Conservation (phyloP, 2,329 filamentous ascomycete genomes). For the Pestalotiopsis fici region DNA sequence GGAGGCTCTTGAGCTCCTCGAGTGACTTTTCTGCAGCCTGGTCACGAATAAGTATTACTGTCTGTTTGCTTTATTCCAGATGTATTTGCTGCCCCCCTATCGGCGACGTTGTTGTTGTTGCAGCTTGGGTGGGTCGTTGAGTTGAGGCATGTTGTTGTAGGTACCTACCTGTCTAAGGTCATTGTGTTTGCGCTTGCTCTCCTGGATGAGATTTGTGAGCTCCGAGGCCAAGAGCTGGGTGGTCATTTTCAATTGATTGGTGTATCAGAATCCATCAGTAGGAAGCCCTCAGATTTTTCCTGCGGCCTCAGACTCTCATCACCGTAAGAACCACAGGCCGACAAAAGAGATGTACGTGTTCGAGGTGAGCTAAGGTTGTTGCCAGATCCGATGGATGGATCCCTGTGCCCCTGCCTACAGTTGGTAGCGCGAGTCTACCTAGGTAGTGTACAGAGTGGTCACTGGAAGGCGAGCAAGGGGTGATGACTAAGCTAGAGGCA, state of each 20-base stretch:
- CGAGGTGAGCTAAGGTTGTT: constrained; percentile 25
- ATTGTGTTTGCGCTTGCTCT: constrained; percentile 92
- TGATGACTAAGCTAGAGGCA: constrained; percentile 17
- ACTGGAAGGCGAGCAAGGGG: background rate
- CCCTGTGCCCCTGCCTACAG: constrained; percentile 2
- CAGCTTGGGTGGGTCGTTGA: constrained; percentile 14
- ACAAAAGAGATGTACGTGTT: background rate
- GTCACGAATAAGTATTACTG: constrained; percentile 1
- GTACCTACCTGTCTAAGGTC: constrained; percentile 75
- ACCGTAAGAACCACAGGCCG: background rate
- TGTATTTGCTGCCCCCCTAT: background rate
- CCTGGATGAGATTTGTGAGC: constrained; percentile 87
- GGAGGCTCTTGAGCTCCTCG: constrained; percentile 79
- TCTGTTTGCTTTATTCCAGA: background rate
- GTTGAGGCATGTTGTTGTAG: constrained; percentile 19
- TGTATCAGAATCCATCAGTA: constrained; percentile 23
- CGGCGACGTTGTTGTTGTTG: background rate
- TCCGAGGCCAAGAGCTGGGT: constrained; percentile 86
- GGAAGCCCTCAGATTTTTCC: background rate
- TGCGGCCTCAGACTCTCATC: background rate
- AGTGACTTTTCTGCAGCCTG: constrained; percentile 92
- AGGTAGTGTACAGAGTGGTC: background rate
- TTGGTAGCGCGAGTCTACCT: background rate
- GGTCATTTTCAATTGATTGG: constrained; percentile 66
- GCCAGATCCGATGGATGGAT: constrained; percentile 25